These are phyloP conservation scores for Pichia thaimueangensis DNA, from an alignment of 805 yeast species.

Conservation along the genomic window DNA sequence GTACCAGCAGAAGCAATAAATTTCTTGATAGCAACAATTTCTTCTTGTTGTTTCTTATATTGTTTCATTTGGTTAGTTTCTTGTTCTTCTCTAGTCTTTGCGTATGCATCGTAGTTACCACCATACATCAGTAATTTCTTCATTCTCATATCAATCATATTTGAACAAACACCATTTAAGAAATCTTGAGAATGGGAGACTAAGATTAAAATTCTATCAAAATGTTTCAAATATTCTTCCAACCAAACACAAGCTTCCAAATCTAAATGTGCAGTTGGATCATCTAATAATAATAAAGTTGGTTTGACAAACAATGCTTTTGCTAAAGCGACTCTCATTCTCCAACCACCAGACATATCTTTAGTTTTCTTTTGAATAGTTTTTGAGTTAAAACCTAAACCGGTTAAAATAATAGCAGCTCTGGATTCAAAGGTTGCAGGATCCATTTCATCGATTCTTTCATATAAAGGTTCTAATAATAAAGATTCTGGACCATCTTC, in stretches of 20 bases:
- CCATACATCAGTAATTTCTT: conserved; percentile 73
- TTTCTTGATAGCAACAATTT: conserved; percentile 95
- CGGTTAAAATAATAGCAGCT: conserved; percentile 91
- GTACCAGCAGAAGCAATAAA: conserved; percentile 99
- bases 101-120: conserved; percentile 97
- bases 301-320: conserved; percentile 98
- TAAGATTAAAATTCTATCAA: conserved; percentile 86
- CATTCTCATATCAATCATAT: conserved; percentile 96
- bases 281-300: conserved; percentile 87
- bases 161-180: conserved; percentile 96
- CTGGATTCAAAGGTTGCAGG: conserved; percentile 93
- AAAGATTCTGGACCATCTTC: conserved; percentile 93
- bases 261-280: conserved; percentile 99
- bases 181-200: conserved; percentile 99
- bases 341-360: conserved; percentile 99
- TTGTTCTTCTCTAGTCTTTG: conserved; percentile 87
- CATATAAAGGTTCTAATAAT: conserved; percentile 80
- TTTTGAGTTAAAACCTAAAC: conserved; percentile 88
- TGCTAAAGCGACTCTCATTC: conserved; percentile 98
- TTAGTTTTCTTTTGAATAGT: conserved; percentile 92
- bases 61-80: conserved; percentile 98
- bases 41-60: conserved; percentile 96
- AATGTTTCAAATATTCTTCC: conserved; percentile 93
- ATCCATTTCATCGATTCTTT: conserved; percentile 93
- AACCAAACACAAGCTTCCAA: conserved; percentile 99